Conservation (phyloP, 169 alveolate species). For the Cryptosporidium canis region DNA sequence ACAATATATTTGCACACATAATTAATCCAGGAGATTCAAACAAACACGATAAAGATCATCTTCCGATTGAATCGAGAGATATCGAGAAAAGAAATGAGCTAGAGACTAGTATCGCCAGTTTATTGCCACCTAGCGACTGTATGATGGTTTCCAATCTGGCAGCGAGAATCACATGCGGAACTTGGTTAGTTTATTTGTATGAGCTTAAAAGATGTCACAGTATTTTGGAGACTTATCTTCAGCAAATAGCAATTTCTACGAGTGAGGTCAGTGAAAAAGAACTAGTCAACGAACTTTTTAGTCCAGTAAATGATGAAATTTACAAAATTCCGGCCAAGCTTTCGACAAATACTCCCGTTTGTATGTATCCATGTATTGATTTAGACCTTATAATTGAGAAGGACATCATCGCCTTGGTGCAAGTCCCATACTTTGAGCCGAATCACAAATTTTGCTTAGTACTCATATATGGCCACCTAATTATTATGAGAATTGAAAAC, state of each 20-base stretch:
- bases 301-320: slow-evolving; percentile 42
- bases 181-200: slow-evolving; percentile 89
- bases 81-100: slow-evolving; percentile 10
- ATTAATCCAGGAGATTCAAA: not conserved
- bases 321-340: slow-evolving; percentile 64
- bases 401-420: slow-evolving; percentile 29
- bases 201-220: slow-evolving; percentile 82
- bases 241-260: slow-evolving; percentile 45
- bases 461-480: slow-evolving; percentile 82
- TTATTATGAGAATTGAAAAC: slow-evolving; percentile 82
- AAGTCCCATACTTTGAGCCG: slow-evolving; percentile 35
- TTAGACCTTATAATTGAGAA: slow-evolving; percentile 60
- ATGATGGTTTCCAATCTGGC: slow-evolving; percentile 81
- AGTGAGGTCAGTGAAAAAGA: slow-evolving; percentile 25
- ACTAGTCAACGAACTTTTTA: slow-evolving; percentile 32
- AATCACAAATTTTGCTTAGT: slow-evolving; percentile 75
- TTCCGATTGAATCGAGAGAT: not conserved
- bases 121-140: slow-evolving; percentile 54
- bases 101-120: not conserved
- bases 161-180: slow-evolving; percentile 87
- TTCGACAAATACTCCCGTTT: slow-evolving; percentile 35
- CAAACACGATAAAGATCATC: not conserved
- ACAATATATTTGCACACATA: slow-evolving; percentile 16
- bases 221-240: slow-evolving; percentile 61
- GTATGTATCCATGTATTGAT: slow-evolving; percentile 52